Evolutionary conservation across 495 filamentous ascomycete species (phyloP).

Genomic region (Acidomyces sp.): DNA sequence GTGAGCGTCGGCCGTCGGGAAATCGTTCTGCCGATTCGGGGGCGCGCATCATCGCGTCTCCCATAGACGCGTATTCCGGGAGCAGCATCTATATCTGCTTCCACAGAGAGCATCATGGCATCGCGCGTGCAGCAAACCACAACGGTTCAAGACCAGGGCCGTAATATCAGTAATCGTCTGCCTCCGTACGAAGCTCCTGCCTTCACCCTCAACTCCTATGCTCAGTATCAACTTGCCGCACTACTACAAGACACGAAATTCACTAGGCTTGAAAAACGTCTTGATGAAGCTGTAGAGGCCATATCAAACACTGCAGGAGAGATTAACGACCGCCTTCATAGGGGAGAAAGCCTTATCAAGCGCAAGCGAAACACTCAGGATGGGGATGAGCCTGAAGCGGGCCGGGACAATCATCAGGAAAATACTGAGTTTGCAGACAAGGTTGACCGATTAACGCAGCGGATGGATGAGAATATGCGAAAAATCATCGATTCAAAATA

Average conservation of each 20-base stretch:
- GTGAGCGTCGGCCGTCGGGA: too few species aligned
- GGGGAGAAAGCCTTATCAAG: constrained; percentile 4
- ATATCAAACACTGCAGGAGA: constrained; percentile 18
- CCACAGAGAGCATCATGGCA: too few species aligned
- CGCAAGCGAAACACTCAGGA: constrained; percentile 6
- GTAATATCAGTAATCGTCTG: too few species aligned
- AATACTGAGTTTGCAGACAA: constrained; percentile 21
- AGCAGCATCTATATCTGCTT: too few species aligned
- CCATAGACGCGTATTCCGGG: too few species aligned
- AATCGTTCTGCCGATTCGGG: too few species aligned
- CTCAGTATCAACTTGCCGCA: constrained; percentile 21
- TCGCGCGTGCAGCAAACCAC: too few species aligned
- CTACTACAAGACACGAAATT: constrained; percentile 6
- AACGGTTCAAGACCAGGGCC: too few species aligned
- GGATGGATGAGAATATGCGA: constrained; percentile 28
- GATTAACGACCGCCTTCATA: constrained; percentile 25
- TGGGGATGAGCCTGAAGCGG: constrained; percentile 12
- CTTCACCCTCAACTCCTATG: constrained; percentile 22
- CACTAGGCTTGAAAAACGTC: constrained; percentile 17
- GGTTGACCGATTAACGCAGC: constrained; percentile 26
- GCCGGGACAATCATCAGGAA: constrained; percentile 5
- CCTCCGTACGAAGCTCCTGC: constrained; percentile 27
- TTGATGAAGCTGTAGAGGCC: constrained; percentile 15
- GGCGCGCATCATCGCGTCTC: too few species aligned
- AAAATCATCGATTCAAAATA: constrained; percentile 26